Evolutionary conservation across 177 flowering plant species (phyloP), one percentile per base, ranked within the genome.

Genomic region (Vitis hybrid): DNA sequence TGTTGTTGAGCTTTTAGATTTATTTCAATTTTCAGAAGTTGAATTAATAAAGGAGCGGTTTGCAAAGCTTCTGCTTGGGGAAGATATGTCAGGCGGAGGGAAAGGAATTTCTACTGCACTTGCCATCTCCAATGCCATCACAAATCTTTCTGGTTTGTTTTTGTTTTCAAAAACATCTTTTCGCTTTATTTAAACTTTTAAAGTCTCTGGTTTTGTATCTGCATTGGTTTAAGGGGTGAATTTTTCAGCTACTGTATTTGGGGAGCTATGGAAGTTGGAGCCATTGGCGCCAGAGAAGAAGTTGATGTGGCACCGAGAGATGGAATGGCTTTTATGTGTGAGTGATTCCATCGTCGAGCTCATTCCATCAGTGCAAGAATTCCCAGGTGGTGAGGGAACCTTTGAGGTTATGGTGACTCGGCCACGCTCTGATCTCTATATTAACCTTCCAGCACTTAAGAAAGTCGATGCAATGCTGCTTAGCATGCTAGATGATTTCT

Each of bases 21-120:
- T 18, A 33, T 24, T 57, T 18, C 4, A 17, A 11, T 38, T 61
- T 84, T 71, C 80, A 90, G 97, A 89, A 64, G 69, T 83, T 33
- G 90, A 87, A 69, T 65, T 87, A 84, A 91, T 91, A 91, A 90
- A 88, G 80, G 92, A 91, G 76, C 71, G 88, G n/a, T 91, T 91
- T 62, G 85, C 97, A 0, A 91, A 90, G 83, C 86, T 91, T 65
- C 79, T 91, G 17, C 88, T 91, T 0, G 97, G 97, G 52, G 97
- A 91, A 74, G 97, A 91, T 65, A 90, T 90, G 97, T 90, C 97
- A 0, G 95, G 97, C 51, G 88, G 94, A 61, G 91, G 92, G 2
- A 87, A 89, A 64, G 97, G 97, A 53, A 92, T 91, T 1, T 86
- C 87, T 67, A 86, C 89, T 4, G 97, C 97, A 19, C 84, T 91